A percentile compares a stretch with the other conserved stretches of the same genome.
Evolutionary conservation across 495 filamentous ascomycete species (phyloP).

Genomic region (Aspergillus egyptiacus): DNA sequence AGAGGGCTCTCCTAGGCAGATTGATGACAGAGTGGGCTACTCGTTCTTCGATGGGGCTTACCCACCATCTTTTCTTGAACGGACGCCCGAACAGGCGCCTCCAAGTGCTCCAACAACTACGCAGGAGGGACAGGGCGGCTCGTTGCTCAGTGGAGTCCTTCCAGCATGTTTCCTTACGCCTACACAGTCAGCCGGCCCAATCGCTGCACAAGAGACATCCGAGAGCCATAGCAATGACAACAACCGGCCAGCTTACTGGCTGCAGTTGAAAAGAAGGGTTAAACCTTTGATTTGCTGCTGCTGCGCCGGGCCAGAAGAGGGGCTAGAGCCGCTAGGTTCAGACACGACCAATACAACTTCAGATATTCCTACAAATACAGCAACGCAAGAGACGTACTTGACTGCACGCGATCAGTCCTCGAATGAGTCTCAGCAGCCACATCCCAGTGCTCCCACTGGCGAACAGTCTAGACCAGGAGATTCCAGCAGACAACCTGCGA

Average conservation of each 20-base stretch:
- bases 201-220: background rate
- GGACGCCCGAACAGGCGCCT: no score
- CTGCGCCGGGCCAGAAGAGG: slow-evolving; percentile 10
- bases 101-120: no score
- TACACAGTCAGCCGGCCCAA: slow-evolving; percentile 6
- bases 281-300: slow-evolving; percentile 20
- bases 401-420: slow-evolving; percentile 23
- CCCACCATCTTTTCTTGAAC: no score
- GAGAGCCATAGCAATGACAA: background rate
- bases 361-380: slow-evolving; percentile 1
- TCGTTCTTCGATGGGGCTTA: background rate
- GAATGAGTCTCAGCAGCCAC: slow-evolving; percentile 11
- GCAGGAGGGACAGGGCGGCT: no score
- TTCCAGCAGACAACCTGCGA: background rate
- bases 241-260: slow-evolving; percentile 5
- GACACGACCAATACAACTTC: background rate
- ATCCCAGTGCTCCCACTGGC: background rate
- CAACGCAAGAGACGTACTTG: slow-evolving; percentile 26
- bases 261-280: background rate
- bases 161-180: slow-evolving; percentile 1
- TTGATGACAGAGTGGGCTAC: background rate
- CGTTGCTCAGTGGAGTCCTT: background rate
- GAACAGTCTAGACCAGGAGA: background rate
- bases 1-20: background rate
- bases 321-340: slow-evolving; percentile 9